Evolutionary conservation across 768 basidiomycete species (phyloP).

Genomic region (Calvatia gigantea): DNA sequence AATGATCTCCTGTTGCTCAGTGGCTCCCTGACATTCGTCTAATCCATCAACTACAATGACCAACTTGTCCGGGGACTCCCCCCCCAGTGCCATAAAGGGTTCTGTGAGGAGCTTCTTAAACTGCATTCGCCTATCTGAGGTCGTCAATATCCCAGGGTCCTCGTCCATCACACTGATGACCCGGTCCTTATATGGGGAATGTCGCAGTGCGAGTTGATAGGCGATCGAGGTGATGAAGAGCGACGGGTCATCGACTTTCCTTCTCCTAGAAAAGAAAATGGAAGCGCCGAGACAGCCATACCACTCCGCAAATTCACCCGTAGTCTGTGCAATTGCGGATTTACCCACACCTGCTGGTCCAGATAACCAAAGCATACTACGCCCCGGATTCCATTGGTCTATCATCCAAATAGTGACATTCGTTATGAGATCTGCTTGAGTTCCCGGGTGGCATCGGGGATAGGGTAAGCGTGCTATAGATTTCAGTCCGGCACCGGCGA

Average conservation of each 20-base stretch:
- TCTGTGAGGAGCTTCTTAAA: conserved; percentile 5
- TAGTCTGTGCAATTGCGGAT: conserved; percentile 1
- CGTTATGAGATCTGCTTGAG: not conserved
- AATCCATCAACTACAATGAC: conserved; percentile 13
- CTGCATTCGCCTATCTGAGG: conserved; percentile 3
- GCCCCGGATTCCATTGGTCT: not conserved
- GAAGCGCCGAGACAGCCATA: not conserved
- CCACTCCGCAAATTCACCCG: conserved; percentile 1
- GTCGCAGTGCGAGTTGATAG: conserved; percentile 6
- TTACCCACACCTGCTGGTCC: conserved; percentile 3
- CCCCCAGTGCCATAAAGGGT: not conserved
- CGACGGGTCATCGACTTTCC: conserved; percentile 2
- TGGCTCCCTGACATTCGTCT: conserved; percentile 15
- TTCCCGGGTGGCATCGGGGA: not conserved
- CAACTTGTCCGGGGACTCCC: not conserved
- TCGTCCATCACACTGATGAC: conserved; percentile 2
- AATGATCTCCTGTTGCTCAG: conserved; percentile 11
- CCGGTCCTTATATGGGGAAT: not conserved
- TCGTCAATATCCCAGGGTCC: not conserved
- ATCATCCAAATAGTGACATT: not conserved
- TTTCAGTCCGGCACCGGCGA: too few relatives aligned
- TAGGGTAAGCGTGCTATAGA: too few relatives aligned
- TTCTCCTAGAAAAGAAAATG: conserved; percentile 11
- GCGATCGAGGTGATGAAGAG: conserved; percentile 13
- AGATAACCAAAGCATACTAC: not conserved